A percentile compares a stretch with the other conserved stretches of the same genome.
phyloP scores from a whole-genome alignment of 2,329 filamentous ascomycete genomes.

The Trichoderma aggressivum region DNA sequence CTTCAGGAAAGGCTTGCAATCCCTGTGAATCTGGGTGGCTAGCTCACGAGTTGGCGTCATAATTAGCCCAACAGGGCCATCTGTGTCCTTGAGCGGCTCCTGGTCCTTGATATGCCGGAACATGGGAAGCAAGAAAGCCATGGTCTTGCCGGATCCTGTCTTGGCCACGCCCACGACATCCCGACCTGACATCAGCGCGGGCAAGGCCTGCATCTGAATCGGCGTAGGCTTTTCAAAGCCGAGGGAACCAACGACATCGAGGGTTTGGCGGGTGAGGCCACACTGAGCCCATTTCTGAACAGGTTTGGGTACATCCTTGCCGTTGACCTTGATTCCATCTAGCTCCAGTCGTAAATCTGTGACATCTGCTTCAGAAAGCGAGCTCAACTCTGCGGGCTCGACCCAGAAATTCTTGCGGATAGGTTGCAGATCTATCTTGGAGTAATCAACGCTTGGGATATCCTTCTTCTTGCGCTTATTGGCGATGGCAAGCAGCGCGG shows the following conservation, averaged over 20 bases:
- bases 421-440: slow-evolving; percentile 77
- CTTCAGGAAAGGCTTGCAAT: slow-evolving; percentile 92
- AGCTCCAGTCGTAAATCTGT: slow-evolving; percentile 78
- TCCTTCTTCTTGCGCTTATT: slow-evolving; percentile 88
- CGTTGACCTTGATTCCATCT: slow-evolving; percentile 91
- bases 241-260: slow-evolving; percentile 78
- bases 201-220: slow-evolving; percentile 93
- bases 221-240: slow-evolving; percentile 87
- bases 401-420: slow-evolving; percentile 95
- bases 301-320: slow-evolving; percentile 84
- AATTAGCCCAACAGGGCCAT: slow-evolving; percentile 84
- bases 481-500: slow-evolving; percentile 51
- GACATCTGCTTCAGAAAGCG: slow-evolving; percentile 82
- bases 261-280: slow-evolving; percentile 78
- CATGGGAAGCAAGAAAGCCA: slow-evolving; percentile 94
- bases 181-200: slow-evolving; percentile 90
- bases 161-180: slow-evolving; percentile 97
- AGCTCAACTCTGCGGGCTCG: slow-evolving; percentile 77
- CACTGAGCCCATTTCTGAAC: slow-evolving; percentile 97
- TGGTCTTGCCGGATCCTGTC: slow-evolving; percentile 95
- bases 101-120: slow-evolving; percentile 98
- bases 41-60: slow-evolving; percentile 94
- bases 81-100: slow-evolving; percentile 71
- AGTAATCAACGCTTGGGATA: slow-evolving; percentile 81
- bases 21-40: slow-evolving; percentile 87